A percentile compares a stretch with the other conserved stretches of the same genome.
Conservation (phyloP, 1,284 basidiomycete species). For the Malassezia slooffiae region DNA sequence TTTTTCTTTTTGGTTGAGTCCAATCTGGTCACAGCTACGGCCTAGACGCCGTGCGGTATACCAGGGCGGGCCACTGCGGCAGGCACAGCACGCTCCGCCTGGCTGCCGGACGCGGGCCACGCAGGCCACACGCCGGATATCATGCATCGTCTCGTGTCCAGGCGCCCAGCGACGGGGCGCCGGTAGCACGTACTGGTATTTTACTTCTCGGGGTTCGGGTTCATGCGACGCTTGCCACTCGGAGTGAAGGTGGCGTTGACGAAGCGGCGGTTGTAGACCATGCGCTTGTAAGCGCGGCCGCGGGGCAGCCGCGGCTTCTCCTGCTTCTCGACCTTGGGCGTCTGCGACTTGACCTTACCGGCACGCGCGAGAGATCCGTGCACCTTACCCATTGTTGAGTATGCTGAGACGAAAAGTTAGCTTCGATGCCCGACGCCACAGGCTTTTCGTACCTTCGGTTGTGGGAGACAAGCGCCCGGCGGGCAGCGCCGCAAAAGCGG, state of each 20-base stretch:
- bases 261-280: constrained; percentile 88
- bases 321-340: constrained; percentile 79
- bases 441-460: constrained; percentile 6
- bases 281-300: constrained; percentile 91
- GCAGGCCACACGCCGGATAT: too few relatives aligned
- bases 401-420: constrained; percentile 2
- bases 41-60: too few relatives aligned
- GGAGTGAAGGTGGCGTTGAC: constrained; percentile 84
- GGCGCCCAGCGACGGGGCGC: too few relatives aligned
- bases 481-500: constrained; percentile 1
- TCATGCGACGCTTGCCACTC: constrained; percentile 88
- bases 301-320: constrained; percentile 95
- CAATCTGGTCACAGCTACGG: too few relatives aligned
- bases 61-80: too few relatives aligned
- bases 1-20: too few relatives aligned
- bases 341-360: constrained; percentile 97
- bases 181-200: constrained; percentile 41
- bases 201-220: constrained; percentile 45
- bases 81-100: too few relatives aligned
- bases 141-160: too few relatives aligned
- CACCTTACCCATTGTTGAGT: constrained; percentile 57
- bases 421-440: constrained; percentile 1
- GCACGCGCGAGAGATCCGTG: constrained; percentile 99
- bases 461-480: constrained; percentile 2
- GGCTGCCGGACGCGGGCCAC: too few relatives aligned